Conservation (phyloP, 2,329 filamentous ascomycete genomes). For the Cercospora sp. region DNA sequence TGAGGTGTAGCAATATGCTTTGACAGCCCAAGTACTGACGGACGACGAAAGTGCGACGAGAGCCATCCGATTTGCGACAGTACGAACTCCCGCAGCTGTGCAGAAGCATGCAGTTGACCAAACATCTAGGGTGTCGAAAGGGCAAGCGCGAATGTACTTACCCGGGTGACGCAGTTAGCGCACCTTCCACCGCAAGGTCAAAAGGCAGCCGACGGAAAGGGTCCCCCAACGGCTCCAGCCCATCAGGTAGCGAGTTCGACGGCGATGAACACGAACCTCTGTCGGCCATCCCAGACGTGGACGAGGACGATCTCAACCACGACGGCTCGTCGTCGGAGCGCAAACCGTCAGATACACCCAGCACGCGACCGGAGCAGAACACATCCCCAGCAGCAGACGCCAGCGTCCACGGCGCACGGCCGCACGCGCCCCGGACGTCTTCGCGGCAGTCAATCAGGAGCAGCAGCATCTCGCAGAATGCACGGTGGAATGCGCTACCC, state of each 20-base stretch:
- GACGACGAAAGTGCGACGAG: conserved; percentile 74
- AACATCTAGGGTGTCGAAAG: conserved; percentile 73
- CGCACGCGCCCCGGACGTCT: conserved; percentile 24
- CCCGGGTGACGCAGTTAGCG: conserved; percentile 65
- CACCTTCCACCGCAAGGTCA: conserved; percentile 48
- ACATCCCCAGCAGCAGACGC: conserved; percentile 55
- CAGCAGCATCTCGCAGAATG: conserved; percentile 30
- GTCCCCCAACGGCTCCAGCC: conserved; percentile 48
- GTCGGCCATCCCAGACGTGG: conserved; percentile 48
- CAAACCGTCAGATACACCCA: conserved; percentile 43
- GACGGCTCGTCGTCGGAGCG: conserved; percentile 33
- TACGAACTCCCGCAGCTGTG: conserved; percentile 41
- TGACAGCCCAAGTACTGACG: conserved; percentile 20
- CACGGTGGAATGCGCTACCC: conserved; percentile 36
- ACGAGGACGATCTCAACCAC: conserved; percentile 45
- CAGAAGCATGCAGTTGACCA: conserved; percentile 16
- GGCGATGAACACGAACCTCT: conserved; percentile 43
- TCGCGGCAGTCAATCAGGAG: conserved; percentile 28
- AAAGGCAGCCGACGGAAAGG: conserved; percentile 49
- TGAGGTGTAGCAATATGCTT: conserved; percentile 32
- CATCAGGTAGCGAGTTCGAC: conserved; percentile 54
- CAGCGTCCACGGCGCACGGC: conserved; percentile 22
- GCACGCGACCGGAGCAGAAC: conserved; percentile 44
- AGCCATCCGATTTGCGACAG: conserved; percentile 79
- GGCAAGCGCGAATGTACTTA: conserved; percentile 89